A percentile compares a stretch with the other conserved stretches of the same genome.
Conservation (phyloP, 495 filamentous ascomycete species). For the Penicillium atrosanguineum region DNA sequence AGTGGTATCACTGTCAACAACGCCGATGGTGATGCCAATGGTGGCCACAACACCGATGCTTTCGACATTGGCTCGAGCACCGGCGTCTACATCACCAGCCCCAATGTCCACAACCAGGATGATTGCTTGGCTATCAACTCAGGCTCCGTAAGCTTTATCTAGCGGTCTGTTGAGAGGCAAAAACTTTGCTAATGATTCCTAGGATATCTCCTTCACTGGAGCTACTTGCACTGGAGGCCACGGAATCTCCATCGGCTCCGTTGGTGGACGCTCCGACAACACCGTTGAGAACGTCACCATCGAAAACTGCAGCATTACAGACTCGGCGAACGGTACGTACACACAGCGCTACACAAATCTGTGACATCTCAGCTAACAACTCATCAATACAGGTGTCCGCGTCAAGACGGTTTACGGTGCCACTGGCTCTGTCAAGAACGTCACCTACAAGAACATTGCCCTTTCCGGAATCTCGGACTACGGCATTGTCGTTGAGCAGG, state of each 20-base stretch:
- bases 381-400: constrained; percentile 29
- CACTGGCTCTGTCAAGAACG: constrained; percentile 52
- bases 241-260: constrained; percentile 66
- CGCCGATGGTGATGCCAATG: constrained; percentile 46
- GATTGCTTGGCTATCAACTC: constrained; percentile 65
- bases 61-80: constrained; percentile 58
- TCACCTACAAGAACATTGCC: constrained; percentile 59
- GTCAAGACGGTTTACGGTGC: constrained; percentile 61
- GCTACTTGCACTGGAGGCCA: constrained; percentile 25
- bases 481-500: constrained; percentile 65
- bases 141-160: constrained; percentile 13
- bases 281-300: constrained; percentile 55
- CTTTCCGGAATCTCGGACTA: constrained; percentile 56
- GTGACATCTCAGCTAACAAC: background rate
- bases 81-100: constrained; percentile 35
- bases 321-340: constrained; percentile 52
- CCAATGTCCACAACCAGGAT: constrained; percentile 50
- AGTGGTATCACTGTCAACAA: constrained; percentile 58
- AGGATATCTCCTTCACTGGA: constrained; percentile 47
- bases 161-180: background rate
- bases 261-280: constrained; percentile 63
- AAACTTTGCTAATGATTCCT: constrained; percentile 1
- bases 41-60: constrained; percentile 65
- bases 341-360: background rate
- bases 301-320: constrained; percentile 45